Base-by-base conservation (phyloP, 768 basidiomycete species). In the Tricholoma sp. region DNA sequence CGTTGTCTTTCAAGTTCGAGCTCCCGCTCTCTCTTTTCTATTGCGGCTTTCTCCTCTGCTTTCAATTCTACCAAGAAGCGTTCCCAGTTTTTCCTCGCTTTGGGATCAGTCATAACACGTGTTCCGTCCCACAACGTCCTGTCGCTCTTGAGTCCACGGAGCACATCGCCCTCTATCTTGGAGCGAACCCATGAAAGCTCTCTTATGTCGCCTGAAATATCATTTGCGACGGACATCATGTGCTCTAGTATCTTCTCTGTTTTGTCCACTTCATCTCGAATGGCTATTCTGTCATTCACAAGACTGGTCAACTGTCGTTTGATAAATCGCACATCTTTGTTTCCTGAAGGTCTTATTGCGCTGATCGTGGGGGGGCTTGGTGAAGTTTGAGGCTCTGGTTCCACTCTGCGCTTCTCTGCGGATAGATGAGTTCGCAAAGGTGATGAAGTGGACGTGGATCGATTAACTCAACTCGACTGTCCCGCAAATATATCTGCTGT, bases 81-180 rank as follows among this genome's bases (percentile, higher is more conserved):
- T 48, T 50, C 53, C 65, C 65, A 62, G 20, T 37, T 52, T 47
- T 53, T 17, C 54, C 36, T 48, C 33, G 53, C 52, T 8, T 56
- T 52, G 31, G 53, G 55, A 32, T 54, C 56, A 10, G 58, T 45
- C 65, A 69, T 63, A 11, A 57, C 37, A 20, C 37, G 49, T 11
- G 68, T 69, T 50, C 71, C 72, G 57, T 74, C 71, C 65, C 65
- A 66, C n/a, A 69, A 37, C 18, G 58, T 58, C 50, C 52, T 55
- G 52, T 68, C 63, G 4, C 59, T 34, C 54, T 69, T 70, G 61
- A 72, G 58, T 47, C 54, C 41, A 24, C 53, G 49, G 4, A 62
- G 44, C 8, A 68, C 52, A 34, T 56, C 31, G 11, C 32, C 29
- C 50, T 68, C 62, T 37, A 63, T 12, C n/a, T 50, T 50, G 24